These are phyloP conservation scores for Pseudoscleropodium purum DNA, from an alignment of 225 moss, liverwort and hornwort species.

Conservation along the genomic window DNA sequence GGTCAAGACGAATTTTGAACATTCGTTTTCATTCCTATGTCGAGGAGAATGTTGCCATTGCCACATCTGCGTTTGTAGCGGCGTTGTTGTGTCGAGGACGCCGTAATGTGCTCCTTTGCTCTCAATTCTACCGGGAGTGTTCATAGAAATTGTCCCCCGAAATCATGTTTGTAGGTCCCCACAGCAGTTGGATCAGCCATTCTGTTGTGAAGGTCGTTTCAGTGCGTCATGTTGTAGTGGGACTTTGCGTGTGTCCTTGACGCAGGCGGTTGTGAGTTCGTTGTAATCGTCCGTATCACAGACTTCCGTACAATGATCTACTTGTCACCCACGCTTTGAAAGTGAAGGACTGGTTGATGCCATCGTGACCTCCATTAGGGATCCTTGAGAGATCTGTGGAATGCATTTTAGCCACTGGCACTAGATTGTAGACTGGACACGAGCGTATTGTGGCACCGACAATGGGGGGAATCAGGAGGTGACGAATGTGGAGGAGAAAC, in stretches of 20 bases:
- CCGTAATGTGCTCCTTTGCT: not conserved
- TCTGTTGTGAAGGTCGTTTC: not conserved
- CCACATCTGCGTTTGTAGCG: not conserved
- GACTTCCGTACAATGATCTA: not conserved
- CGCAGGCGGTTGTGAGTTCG: not conserved
- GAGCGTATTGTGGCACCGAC: not conserved
- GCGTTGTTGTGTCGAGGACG: not conserved
- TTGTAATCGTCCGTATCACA: not conserved
- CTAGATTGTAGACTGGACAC: not conserved
- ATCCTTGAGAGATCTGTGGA: not conserved
- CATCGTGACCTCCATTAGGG: not conserved
- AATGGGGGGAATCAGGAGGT: conserved; percentile 1
- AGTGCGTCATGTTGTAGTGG: not conserved
- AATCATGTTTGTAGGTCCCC: not conserved
- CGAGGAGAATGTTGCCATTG: not conserved
- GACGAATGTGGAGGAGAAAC: conserved; percentile 5
- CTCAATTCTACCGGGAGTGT: not conserved
- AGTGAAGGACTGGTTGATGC: not conserved
- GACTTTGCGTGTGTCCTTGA: not conserved
- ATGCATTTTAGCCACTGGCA: not conserved
- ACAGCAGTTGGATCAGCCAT: not conserved
- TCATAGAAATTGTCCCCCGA: not conserved
- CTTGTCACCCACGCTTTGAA: not conserved
- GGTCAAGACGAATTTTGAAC: not conserved
- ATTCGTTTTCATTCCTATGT: not conserved